Base-by-base conservation (phyloP, 2,329 filamentous ascomycete genomes). In the Aspergillus sp. region DNA sequence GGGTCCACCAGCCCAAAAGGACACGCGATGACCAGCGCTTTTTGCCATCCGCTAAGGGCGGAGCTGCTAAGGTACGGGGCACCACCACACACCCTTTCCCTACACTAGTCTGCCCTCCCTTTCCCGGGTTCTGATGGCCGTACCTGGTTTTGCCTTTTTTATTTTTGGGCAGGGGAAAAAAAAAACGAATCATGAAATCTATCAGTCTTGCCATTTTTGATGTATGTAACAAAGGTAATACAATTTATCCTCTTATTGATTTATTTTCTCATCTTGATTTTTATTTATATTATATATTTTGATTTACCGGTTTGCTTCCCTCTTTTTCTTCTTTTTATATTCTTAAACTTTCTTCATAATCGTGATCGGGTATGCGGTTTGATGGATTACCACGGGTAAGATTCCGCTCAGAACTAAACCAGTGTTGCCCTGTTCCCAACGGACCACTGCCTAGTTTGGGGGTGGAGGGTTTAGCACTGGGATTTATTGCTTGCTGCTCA, bases 11-110 rank as follows among this genome's bases (percentile, higher is more conserved):
- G 42, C 36, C 32, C 41, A 60, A 60, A 53, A 44, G 62, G 58
- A 64, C 63, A 64, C 63, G 63, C 62, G 65, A 67, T 64, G 63
- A 50, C 48, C 64, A 55, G 58, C 49, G 49, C 44, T 57, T 64
- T 62, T 57, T 47, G 55, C 58, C 61, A 64, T 62, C 60, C 61
- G 30, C 59, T 54, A 57, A 39, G 23, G 38, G 15, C 50, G 39
- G 27, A 48, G 27, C 27, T 44, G 47, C 47, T 36, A 17, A 49
- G 23, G 15, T 25, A 50, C 25, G 47, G 47, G 47, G 47, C 47
- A 49, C 44, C 21, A 23, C 27, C 42, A 52, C 44, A 27, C 32
- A 49, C 41, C 44, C 21, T 55, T 52, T 52, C 25, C 32, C 32
- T 36, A 36, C 32, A 36, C 32, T 36, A 36, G 32, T 36, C 32